Evolutionary conservation across 176 grass and related monocot genomes (phyloP).

Genomic region (Hyparrhenia diplandra): DNA sequence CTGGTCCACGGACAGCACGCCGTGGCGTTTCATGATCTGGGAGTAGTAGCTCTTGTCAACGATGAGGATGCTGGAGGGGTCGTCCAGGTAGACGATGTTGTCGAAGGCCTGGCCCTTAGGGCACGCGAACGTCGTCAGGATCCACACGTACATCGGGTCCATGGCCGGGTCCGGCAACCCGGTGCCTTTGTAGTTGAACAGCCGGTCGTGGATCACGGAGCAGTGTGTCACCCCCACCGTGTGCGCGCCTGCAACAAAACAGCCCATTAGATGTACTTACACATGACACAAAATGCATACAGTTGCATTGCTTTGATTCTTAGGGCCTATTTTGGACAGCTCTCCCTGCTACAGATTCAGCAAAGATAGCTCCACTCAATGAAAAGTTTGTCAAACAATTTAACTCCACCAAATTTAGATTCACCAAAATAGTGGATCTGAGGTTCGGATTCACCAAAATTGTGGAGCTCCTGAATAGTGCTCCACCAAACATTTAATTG

Average conservation of each 20-base stretch:
- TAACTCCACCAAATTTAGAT: too few relatives aligned
- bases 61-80: constrained; percentile 38
- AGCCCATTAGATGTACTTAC: too few relatives aligned
- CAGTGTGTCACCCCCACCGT: constrained; percentile 82
- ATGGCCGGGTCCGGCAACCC: constrained; percentile 55
- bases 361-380: too few relatives aligned
- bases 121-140: constrained; percentile 48
- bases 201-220: constrained; percentile 53
- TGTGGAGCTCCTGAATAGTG: too few relatives aligned
- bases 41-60: constrained; percentile 74
- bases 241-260: constrained; percentile 50
- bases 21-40: constrained; percentile 46
- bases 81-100: constrained; percentile 66
- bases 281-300: too few relatives aligned
- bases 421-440: too few relatives aligned
- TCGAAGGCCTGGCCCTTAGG: constrained; percentile 12
- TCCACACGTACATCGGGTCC: constrained; percentile 31
- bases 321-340: too few relatives aligned
- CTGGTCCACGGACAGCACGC: constrained; percentile 67
- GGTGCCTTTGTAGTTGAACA: constrained; percentile 62
- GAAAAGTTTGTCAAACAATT: too few relatives aligned
- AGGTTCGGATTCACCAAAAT: too few relatives aligned
- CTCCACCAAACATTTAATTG: too few relatives aligned
- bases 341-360: too few relatives aligned
- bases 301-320: too few relatives aligned